Conservation (phyloP, 1,284 basidiomycete genomes). For the Boletus hoseneyae region DNA sequence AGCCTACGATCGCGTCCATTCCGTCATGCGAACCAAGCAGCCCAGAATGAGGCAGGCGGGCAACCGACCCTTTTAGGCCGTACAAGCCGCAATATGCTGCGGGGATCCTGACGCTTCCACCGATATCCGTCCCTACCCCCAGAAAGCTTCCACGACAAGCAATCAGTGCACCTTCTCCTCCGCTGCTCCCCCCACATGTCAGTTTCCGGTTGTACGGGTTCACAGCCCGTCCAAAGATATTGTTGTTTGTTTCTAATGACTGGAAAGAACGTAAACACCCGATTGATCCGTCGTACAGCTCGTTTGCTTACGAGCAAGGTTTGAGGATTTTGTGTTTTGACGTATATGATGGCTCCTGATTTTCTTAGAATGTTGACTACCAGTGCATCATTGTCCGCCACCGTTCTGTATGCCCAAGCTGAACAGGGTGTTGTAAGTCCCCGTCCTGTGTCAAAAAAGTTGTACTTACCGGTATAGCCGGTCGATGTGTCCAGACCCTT, state of each 20-base stretch:
- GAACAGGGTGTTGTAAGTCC: conserved; percentile 1
- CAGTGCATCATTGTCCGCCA: conserved; percentile 43
- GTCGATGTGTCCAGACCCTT: conserved; percentile 46
- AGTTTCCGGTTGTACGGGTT: conserved; percentile 55
- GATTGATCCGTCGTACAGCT: conserved; percentile 1
- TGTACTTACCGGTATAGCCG: conserved; percentile 42
- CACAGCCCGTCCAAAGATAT: conserved; percentile 49
- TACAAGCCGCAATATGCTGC: conserved; percentile 48
- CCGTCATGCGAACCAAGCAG: conserved; percentile 50
- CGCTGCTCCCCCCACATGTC: conserved; percentile 58
- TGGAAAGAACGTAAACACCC: conserved; percentile 23
- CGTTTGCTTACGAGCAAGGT: conserved; percentile 39
- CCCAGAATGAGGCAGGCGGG: conserved; percentile 49
- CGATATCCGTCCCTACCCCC: conserved; percentile 61
- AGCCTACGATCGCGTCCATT: conserved; percentile 52
- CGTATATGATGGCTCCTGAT: conserved; percentile 55
- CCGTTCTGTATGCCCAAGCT: conserved; percentile 44
- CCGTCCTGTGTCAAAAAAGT: neutral
- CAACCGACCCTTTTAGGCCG: conserved; percentile 52
- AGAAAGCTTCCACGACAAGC: conserved; percentile 54
- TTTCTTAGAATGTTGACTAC: conserved; percentile 46
- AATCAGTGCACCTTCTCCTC: conserved; percentile 60
- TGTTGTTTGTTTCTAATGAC: conserved; percentile 50
- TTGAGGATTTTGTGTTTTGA: conserved; percentile 57
- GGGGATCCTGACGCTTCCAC: conserved; percentile 42